A percentile compares a stretch with the other conserved stretches of the same genome.
Conservation (phyloP, 108 stramenopile species). For the Fragilariopsis cylindrus region DNA sequence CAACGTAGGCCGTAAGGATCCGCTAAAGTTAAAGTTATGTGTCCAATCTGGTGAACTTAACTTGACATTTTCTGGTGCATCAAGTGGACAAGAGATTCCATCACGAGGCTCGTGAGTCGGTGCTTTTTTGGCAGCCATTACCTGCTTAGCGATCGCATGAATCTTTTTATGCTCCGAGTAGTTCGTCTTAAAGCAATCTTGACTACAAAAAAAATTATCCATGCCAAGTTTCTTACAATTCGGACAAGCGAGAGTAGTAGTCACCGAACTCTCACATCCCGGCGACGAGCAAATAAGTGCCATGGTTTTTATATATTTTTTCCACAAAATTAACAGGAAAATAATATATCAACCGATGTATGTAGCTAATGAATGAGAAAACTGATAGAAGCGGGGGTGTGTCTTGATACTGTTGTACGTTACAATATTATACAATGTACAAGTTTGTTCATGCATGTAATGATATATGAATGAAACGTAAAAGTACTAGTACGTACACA, state of each 20-base stretch:
- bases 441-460: no score
- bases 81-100: slow-evolving; percentile 60
- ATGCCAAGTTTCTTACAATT: slow-evolving; percentile 86
- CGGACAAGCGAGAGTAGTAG: slow-evolving; percentile 82
- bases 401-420: no score
- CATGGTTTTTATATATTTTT: background rate
- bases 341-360: no score
- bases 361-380: no score
- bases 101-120: slow-evolving; percentile 43
- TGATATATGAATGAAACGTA: no score
- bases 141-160: slow-evolving; percentile 73
- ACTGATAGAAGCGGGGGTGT: no score
- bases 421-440: no score
- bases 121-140: slow-evolving; percentile 54
- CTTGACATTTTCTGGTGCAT: slow-evolving; percentile 54
- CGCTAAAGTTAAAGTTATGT: slow-evolving; percentile 60
- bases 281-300: slow-evolving; percentile 58
- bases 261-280: slow-evolving; percentile 61
- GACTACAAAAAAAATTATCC: slow-evolving; percentile 80
- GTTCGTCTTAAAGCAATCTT: slow-evolving; percentile 86
- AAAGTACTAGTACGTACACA: no score
- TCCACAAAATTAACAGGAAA: no score
- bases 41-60: slow-evolving; percentile 72
- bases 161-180: slow-evolving; percentile 81
- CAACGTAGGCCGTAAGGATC: slow-evolving; percentile 69